A percentile compares a stretch with the other conserved stretches of the same genome.
Evolutionary conservation across 257 asterid species (phyloP).

Genomic region (Jaltomata sinuosa): DNA sequence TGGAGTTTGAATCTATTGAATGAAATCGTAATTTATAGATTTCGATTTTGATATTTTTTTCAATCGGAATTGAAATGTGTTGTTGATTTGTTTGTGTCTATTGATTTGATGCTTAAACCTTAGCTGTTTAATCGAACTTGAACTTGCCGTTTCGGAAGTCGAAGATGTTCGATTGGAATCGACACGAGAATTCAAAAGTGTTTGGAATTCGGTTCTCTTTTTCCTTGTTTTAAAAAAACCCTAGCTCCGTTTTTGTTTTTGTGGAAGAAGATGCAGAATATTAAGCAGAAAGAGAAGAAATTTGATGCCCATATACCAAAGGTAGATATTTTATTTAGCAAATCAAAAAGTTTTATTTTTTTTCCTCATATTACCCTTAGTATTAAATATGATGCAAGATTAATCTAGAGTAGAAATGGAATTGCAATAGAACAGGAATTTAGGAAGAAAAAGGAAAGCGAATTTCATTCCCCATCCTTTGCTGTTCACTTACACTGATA

Average conservation of each 20-base stretch:
- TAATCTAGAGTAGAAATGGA: too few species aligned
- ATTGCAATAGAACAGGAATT: too few species aligned
- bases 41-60: background rate
- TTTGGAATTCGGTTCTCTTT: background rate
- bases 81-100: background rate
- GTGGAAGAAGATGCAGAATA: background rate
- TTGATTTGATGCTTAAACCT: background rate
- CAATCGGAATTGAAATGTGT: background rate
- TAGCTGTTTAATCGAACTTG: background rate
- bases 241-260: background rate
- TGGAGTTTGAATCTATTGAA: background rate
- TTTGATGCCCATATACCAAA: too few species aligned
- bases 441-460: too few species aligned
- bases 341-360: too few species aligned
- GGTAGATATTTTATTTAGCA: too few species aligned
- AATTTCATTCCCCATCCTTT: too few species aligned
- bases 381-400: too few species aligned
- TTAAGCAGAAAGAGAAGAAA: background rate
- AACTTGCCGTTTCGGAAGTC: background rate
- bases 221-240: background rate
- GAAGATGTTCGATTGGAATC: background rate
- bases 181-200: background rate
- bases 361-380: too few species aligned
- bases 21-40: background rate
- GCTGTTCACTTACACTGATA: too few species aligned